Conservation (phyloP, 164 flowering plant species). For the Vitis vinifera region DNA sequence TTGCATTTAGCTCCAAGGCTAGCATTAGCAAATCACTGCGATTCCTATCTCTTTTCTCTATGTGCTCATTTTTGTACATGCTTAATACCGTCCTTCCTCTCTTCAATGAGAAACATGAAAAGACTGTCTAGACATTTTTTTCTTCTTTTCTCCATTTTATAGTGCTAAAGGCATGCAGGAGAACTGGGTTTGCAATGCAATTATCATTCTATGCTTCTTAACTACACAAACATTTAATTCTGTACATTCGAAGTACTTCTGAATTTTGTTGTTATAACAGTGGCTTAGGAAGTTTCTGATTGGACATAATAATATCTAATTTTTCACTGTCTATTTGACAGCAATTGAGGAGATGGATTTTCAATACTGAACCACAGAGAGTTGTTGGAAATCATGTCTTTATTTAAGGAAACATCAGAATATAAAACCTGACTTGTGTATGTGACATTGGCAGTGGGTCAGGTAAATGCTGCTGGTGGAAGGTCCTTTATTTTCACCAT, state of each 20-base stretch:
- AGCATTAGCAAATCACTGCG: neutral
- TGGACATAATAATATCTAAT: neutral
- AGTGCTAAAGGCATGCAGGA: neutral
- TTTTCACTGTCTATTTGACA: neutral
- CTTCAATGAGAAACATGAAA: neutral
- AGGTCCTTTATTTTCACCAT: neutral
- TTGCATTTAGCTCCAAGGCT: neutral
- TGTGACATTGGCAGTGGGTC: neutral
- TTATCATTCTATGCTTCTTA: neutral
- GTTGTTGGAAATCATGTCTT: neutral
- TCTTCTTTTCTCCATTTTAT: neutral
- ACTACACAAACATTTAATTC: neutral
- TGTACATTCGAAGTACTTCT: neutral
- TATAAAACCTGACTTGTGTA: neutral
- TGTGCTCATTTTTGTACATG: neutral
- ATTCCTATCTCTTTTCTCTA: neutral
- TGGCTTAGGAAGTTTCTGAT: neutral
- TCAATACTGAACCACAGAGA: neutral
- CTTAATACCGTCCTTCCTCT: neutral
- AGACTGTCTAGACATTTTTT: neutral
- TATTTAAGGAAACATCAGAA: neutral
- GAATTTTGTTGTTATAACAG: neutral
- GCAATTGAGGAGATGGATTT: neutral
- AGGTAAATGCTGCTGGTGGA: neutral
- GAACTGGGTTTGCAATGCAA: too few relatives aligned